Conservation (phyloP, 73 alveolate species). For the Durusdinium trenchii region DNA sequence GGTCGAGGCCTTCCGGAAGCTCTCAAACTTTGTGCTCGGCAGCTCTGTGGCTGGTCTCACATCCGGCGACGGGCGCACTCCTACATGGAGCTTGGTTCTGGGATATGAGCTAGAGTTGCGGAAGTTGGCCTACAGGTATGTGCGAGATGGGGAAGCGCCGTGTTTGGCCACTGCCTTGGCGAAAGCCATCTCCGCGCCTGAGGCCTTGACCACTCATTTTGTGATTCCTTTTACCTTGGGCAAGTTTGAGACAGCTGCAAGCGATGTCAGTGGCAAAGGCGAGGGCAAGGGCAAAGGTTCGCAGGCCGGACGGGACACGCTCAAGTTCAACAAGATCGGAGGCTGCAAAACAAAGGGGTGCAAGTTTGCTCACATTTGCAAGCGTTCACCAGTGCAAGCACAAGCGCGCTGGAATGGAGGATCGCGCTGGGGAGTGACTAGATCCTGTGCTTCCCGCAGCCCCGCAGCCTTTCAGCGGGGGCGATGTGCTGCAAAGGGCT, state of each 20-base stretch:
- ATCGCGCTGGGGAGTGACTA: no score
- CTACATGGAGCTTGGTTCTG: constrained; percentile 17
- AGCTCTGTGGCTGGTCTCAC: not conserved
- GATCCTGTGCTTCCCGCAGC: no score
- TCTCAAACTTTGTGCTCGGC: constrained; percentile 17
- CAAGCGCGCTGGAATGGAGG: no score
- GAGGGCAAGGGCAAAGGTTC: not conserved
- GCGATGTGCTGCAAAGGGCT: not conserved
- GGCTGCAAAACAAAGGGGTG: not conserved
- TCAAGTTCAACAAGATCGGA: not conserved
- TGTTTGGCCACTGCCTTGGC: not conserved
- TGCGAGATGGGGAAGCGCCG: not conserved
- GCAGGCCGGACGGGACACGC: not conserved
- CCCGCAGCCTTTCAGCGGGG: not conserved
- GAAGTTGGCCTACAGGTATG: not conserved
- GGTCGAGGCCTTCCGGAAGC: not conserved
- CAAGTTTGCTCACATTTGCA: constrained; percentile 23
- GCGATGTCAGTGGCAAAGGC: constrained; percentile 3
- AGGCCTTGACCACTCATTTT: not conserved
- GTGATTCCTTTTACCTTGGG: constrained; percentile 30
- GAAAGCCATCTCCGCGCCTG: not conserved
- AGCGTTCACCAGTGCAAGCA: constrained; percentile 16
- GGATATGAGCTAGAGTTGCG: constrained; percentile 27
- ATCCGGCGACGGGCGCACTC: not conserved
- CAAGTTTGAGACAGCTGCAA: not conserved